These are phyloP conservation scores for Stereum hirsutum DNA, from an alignment of 1,284 basidiomycete species.

Conservation along the genomic window DNA sequence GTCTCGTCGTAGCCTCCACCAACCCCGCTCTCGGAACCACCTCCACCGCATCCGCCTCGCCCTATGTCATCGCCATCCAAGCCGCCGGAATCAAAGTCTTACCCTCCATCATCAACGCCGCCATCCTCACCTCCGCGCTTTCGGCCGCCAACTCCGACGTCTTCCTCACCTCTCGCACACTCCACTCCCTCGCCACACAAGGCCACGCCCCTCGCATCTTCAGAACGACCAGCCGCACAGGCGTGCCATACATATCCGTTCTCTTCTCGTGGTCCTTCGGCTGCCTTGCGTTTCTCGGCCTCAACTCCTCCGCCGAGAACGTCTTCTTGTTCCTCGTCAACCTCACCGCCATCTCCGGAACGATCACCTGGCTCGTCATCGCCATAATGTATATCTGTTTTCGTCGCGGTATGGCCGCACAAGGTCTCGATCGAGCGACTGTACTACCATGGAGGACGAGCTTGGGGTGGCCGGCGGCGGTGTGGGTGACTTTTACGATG, in stretches of 20 bases:
- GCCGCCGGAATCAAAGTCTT: constrained; percentile 68
- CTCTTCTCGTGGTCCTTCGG: constrained; percentile 62
- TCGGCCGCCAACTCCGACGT: constrained; percentile 81
- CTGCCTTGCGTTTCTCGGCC: constrained; percentile 61
- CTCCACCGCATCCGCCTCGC: constrained; percentile 62
- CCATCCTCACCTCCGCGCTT: constrained; percentile 78
- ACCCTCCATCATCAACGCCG: constrained; percentile 81
- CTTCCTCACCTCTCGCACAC: constrained; percentile 73
- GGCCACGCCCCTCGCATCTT: constrained; percentile 78
- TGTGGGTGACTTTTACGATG: constrained; percentile 64
- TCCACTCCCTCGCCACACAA: constrained; percentile 71
- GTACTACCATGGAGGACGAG: constrained; percentile 50
- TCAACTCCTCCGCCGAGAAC: constrained; percentile 46
- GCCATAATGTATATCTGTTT: constrained; percentile 75
- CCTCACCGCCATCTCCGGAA: constrained; percentile 54
- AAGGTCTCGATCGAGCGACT: constrained; percentile 56
- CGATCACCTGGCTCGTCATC: constrained; percentile 84
- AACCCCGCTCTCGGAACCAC: constrained; percentile 45
- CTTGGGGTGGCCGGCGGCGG: constrained; percentile 46
- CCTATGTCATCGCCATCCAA: constrained; percentile 77
- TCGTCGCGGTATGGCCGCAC: constrained; percentile 64
- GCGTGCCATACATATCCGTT: constrained; percentile 72
- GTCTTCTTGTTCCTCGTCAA: constrained; percentile 56
- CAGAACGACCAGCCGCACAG: constrained; percentile 52
- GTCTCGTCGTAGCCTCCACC: constrained; percentile 68